Percentiles rank a stretch among this genome's conserved stretches.
These are phyloP conservation scores for Komagataella ulmi DNA, from an alignment of 805 yeast species.

Conservation along the genomic window DNA sequence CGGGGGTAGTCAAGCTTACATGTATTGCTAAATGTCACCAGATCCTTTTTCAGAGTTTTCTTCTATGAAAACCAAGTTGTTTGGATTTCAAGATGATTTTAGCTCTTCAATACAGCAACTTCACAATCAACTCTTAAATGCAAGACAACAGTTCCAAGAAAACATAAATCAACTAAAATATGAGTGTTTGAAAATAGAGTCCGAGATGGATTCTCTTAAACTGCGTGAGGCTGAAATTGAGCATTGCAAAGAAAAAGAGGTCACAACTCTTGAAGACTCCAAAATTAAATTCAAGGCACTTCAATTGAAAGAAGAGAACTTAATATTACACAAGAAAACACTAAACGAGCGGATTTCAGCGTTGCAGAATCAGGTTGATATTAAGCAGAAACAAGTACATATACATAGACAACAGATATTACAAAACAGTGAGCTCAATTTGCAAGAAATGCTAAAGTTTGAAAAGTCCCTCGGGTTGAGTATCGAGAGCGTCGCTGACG, in stretches of 20 bases:
- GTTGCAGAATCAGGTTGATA: not conserved
- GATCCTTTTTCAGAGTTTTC: not conserved
- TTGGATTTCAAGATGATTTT: not conserved
- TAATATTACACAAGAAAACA: not conserved
- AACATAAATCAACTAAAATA: not conserved
- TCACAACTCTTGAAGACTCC: not conserved
- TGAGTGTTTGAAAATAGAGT: not conserved
- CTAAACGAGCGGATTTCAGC: not conserved
- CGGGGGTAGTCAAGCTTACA: not conserved
- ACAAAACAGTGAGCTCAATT: slow-evolving; percentile 23
- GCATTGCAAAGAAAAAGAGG: not conserved
- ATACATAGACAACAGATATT: slow-evolving; percentile 13
- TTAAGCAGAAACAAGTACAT: not conserved
- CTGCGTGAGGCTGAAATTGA: not conserved
- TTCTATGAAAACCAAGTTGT: not conserved
- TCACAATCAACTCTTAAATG: not conserved
- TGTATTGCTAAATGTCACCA: not conserved
- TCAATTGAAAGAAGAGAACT: not conserved
- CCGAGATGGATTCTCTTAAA: not conserved
- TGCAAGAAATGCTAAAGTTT: slow-evolving; percentile 26
- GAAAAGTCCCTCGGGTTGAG: slow-evolving; percentile 33
- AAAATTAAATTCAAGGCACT: not conserved
- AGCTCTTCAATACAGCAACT: not conserved
- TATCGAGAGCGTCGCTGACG: slow-evolving; percentile 25
- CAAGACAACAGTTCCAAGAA: not conserved